Conservation (phyloP, 768 basidiomycete genomes). For the Leccinum pellstonianum region DNA sequence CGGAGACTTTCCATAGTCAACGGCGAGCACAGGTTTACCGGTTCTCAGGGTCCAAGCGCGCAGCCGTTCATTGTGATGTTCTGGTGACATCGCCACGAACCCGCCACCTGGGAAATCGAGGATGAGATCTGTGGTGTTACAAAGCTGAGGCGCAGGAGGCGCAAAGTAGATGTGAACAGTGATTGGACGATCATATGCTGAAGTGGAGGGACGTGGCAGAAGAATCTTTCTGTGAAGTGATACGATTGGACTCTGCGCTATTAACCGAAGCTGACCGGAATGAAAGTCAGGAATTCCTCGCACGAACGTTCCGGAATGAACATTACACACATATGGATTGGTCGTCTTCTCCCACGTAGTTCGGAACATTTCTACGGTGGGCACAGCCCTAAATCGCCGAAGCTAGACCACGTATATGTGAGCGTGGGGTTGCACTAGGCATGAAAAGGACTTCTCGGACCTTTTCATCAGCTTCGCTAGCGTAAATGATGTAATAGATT, state of each 20-base stretch:
- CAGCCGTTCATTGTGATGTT: conserved; percentile 94
- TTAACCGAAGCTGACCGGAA: conserved; percentile 58
- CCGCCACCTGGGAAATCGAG: conserved; percentile 96
- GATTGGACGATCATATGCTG: conserved; percentile 78
- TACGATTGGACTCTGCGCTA: conserved; percentile 55
- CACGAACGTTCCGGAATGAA: conserved; percentile 22
- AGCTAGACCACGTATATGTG: conserved; percentile 49
- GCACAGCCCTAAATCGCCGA: conserved; percentile 86
- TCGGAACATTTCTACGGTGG: conserved; percentile 95
- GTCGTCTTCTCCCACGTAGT: conserved; percentile 96
- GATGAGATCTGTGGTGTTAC: conserved; percentile 73
- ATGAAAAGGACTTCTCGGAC: conserved; percentile 41
- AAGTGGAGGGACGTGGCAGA: conserved; percentile 78
- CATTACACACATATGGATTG: conserved; percentile 86
- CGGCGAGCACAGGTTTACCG: conserved; percentile 73
- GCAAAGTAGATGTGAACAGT: conserved; percentile 82
- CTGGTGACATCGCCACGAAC: conserved; percentile 93
- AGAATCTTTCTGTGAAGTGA: conserved; percentile 70
- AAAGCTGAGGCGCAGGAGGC: conserved; percentile 61
- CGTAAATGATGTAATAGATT: conserved; percentile 83
- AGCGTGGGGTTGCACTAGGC: neutral
- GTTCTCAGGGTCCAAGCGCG: conserved; percentile 81
- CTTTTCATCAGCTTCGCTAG: conserved; percentile 95
- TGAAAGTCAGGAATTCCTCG: conserved; percentile 13
- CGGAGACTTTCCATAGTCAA: conserved; percentile 96